Evolutionary conservation across 1,284 basidiomycete species (phyloP).

Genomic region (Apiotrichum akiyoshidainum): DNA sequence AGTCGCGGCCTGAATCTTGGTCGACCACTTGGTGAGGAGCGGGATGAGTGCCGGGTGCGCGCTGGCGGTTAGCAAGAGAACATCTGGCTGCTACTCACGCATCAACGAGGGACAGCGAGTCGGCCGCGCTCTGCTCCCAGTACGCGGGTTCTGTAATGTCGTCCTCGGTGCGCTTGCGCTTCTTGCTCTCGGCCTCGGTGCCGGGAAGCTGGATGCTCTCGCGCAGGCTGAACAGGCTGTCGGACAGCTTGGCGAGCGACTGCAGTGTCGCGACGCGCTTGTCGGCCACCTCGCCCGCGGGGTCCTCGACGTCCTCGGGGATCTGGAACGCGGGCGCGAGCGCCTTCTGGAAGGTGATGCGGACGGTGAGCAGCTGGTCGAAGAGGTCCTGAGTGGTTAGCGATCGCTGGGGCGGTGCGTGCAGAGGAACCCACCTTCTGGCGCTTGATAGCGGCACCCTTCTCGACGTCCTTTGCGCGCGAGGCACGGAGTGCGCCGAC

Average conservation of each 20-base stretch:
- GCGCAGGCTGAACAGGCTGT: constrained; percentile 61
- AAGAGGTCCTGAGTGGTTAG: constrained; percentile 62
- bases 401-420: no score
- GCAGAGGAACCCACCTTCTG: constrained; percentile 64
- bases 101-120: constrained; percentile 38
- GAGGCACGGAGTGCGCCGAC: constrained; percentile 50
- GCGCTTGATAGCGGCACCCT: constrained; percentile 74
- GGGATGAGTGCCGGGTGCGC: constrained; percentile 67
- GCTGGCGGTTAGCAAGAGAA: background rate
- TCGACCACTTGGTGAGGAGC: constrained; percentile 84
- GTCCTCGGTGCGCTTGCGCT: constrained; percentile 15
- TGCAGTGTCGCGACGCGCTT: constrained; percentile 33
- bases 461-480: constrained; percentile 52
- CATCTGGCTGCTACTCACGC: constrained; percentile 25
- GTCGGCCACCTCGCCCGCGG: constrained; percentile 28
- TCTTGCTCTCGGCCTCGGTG: constrained; percentile 12
- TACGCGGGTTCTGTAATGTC: constrained; percentile 26
- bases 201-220: constrained; percentile 52
- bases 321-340: constrained; percentile 54
- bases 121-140: constrained; percentile 34
- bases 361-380: constrained; percentile 77
- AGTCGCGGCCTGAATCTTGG: constrained; percentile 85
- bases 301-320: constrained; percentile 18
- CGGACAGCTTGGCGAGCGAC: constrained; percentile 37
- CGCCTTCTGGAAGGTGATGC: constrained; percentile 84